phyloP scores from a whole-genome alignment of 2,329 filamentous ascomycete species.

The Knufia fluminis region DNA sequence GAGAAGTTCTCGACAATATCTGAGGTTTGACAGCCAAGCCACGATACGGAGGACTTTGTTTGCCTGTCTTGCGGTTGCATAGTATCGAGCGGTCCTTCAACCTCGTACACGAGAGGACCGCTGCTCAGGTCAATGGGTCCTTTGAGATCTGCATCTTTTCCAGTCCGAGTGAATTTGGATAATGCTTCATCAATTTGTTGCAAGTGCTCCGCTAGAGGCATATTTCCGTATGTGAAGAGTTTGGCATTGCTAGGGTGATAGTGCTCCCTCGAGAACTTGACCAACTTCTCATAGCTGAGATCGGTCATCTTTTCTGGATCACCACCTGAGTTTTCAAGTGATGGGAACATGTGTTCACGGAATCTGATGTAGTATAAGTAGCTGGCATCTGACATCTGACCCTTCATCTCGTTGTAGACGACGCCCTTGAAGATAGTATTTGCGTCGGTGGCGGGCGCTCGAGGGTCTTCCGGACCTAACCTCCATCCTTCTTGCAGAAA shows the following conservation, averaged over 20 bases:
- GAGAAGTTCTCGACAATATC: slow-evolving; percentile 85
- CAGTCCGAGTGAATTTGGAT: slow-evolving; percentile 60
- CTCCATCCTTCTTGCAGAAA: slow-evolving; percentile 97
- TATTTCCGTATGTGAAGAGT: slow-evolving; percentile 88
- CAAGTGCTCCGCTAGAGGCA: slow-evolving; percentile 74
- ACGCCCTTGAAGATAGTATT: slow-evolving; percentile 83
- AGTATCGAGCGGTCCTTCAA: slow-evolving; percentile 76
- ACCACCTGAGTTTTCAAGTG: slow-evolving; percentile 91
- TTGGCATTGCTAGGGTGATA: slow-evolving; percentile 98
- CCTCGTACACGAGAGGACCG: slow-evolving; percentile 59
- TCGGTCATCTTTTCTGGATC: slow-evolving; percentile 96
- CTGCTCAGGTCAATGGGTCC: slow-evolving; percentile 60
- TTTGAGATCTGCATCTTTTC: slow-evolving; percentile 64
- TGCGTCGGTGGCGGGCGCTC: slow-evolving; percentile 34
- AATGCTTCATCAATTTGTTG: slow-evolving; percentile 68
- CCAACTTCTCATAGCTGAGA: slow-evolving; percentile 81
- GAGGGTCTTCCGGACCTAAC: slow-evolving; percentile 81
- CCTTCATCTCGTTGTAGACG: slow-evolving; percentile 99
- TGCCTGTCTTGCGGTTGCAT: slow-evolving; percentile 78
- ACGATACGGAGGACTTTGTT: slow-evolving; percentile 87
- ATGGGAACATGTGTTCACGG: slow-evolving; percentile 87
- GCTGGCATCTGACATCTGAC: slow-evolving; percentile 93
- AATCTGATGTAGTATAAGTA: slow-evolving; percentile 95
- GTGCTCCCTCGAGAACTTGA: slow-evolving; percentile 79
- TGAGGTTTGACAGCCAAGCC: slow-evolving; percentile 75